phyloP scores from a whole-genome alignment of 2,329 filamentous ascomycete species.

The Huntiella omanensis region DNA sequence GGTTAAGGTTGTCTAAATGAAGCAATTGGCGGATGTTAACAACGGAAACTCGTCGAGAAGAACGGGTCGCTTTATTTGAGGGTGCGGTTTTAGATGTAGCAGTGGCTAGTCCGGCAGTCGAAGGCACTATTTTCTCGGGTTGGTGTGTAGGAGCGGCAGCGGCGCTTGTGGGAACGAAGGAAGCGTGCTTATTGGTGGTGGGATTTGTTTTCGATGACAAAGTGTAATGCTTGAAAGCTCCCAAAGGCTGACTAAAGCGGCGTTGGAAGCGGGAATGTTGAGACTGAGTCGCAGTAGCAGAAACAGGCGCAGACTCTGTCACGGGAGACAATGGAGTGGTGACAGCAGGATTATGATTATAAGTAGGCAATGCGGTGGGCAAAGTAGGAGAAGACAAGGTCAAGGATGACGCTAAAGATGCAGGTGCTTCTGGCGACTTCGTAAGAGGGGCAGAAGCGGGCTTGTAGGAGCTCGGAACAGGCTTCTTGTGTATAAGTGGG shows the following conservation, averaged over 20 bases:
- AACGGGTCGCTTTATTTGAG: neutral
- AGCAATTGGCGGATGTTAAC: conserved; percentile 8
- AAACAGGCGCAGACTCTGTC: neutral
- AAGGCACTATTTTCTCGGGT: neutral
- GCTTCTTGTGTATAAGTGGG: conserved; percentile 3
- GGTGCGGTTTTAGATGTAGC: neutral
- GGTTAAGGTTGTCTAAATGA: conserved; percentile 7
- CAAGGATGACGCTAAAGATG: neutral
- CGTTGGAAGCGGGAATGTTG: neutral
- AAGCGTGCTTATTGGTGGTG: neutral
- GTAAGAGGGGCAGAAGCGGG: neutral
- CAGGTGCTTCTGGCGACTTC: neutral
- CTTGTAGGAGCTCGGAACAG: neutral
- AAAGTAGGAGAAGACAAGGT: neutral
- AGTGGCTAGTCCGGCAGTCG: neutral
- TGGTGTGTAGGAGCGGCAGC: neutral
- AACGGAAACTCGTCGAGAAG: conserved; percentile 6
- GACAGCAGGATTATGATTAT: neutral
- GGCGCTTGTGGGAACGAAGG: neutral
- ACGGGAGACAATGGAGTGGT: neutral
- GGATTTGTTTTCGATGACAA: neutral
- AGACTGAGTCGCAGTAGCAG: neutral
- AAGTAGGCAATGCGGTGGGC: neutral
- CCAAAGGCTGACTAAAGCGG: neutral
- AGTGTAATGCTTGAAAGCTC: neutral